Evolutionary conservation across 2,329 filamentous ascomycete species (phyloP), one percentile per base, ranked within the genome.

Genomic region (Colletotrichum eleusines): DNA sequence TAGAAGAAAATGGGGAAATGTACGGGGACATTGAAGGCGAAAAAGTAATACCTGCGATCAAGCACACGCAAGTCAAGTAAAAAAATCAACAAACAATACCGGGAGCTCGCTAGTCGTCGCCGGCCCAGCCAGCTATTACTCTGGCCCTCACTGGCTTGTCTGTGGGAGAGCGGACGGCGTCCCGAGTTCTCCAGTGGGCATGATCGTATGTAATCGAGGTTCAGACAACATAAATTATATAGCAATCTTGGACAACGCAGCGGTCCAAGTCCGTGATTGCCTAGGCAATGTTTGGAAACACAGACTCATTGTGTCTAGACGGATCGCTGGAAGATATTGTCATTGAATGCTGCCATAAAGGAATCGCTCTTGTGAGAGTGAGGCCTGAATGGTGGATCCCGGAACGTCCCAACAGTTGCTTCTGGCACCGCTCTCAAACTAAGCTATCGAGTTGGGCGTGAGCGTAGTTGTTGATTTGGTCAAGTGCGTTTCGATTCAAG

Each of bases 91-190:
- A 55, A 26, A 57, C 54, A 57, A 57, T 35, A 40, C 35, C 54
- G 40, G 54, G 54, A 26, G 40, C 40, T 57, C 54, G 53, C 31
- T 38, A n/a, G 53, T 55, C 53, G 53, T 55, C 53, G 38, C 53
- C 53, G 53, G 38, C 53, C 53, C 53, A 55, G 38, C 53, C 53
- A 55, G 38, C 53, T 55, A 55, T 33, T 55, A 55, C 35, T 55
- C 31, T 33, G 53, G 53, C 53, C 33, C 53, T 53, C 50, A 55
- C 33, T 8, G 53, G 33, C 28, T 33, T 55, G 38, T 55, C 33
- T 38, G 26, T 55, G 53, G 31, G 33, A 58, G 54, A 58, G 54
- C n/a, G 33, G 54, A 58, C 54, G 54, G 35, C 23, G 42, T 38
- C 54, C 35, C 33, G 54, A 58, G 54, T 12, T 58, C 8, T 58